phyloP scores from a whole-genome alignment of 768 basidiomycete genomes.

The Lanmaoa rubissima region DNA sequence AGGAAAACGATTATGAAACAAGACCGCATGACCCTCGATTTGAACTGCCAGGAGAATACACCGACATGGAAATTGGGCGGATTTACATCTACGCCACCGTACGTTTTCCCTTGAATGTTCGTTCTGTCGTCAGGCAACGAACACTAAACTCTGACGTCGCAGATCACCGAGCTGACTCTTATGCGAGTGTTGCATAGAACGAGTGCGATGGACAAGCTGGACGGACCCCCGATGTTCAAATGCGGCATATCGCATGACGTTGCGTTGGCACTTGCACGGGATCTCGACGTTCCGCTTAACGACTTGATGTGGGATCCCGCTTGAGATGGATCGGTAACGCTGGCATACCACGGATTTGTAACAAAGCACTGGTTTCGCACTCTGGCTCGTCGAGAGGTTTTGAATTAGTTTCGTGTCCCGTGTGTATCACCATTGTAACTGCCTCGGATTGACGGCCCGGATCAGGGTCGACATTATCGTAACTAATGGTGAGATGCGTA shows the following conservation, averaged over 20 bases:
- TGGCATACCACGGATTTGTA: no score
- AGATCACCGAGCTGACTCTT: slow-evolving; percentile 68
- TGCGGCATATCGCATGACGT: slow-evolving; percentile 65
- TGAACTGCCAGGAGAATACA: slow-evolving; percentile 62
- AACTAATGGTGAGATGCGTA: no score
- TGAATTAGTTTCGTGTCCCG: not conserved
- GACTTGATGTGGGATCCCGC: slow-evolving; percentile 69
- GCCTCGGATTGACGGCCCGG: no score
- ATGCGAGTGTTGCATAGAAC: slow-evolving; percentile 68
- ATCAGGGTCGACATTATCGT: no score
- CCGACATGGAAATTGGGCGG: slow-evolving; percentile 69
- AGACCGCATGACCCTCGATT: slow-evolving; percentile 47
- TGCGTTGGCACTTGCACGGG: slow-evolving; percentile 53
- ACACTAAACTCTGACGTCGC: not conserved
- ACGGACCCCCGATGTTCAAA: slow-evolving; percentile 71
- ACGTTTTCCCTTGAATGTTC: slow-evolving; percentile 22
- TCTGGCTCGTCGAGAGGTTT: not conserved
- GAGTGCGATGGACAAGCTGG: slow-evolving; percentile 57
- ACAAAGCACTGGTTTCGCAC: not conserved
- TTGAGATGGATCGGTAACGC: not conserved
- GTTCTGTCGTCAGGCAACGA: not conserved
- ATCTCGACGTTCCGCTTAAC: slow-evolving; percentile 55
- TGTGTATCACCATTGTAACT: not conserved
- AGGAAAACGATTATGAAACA: slow-evolving; percentile 60
- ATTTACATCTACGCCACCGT: slow-evolving; percentile 61